phyloP scores from a whole-genome alignment of 805 yeast genomes.

The baker's yeast (Saccharomyces cerevisiae) region DNA sequence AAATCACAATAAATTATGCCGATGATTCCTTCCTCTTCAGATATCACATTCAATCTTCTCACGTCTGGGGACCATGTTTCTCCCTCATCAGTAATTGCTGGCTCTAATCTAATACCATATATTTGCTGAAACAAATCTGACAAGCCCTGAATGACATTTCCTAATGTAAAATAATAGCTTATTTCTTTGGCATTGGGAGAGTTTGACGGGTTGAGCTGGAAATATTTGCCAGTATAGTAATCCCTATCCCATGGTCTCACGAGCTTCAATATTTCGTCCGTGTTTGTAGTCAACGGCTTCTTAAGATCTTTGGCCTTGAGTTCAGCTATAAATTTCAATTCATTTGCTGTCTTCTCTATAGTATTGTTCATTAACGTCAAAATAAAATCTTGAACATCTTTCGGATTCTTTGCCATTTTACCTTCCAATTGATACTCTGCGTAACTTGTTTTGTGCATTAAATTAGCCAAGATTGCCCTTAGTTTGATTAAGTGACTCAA shows the following conservation, averaged over 20 bases:
- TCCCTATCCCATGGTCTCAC: conserved; percentile 93
- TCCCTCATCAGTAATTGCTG: conserved; percentile 53
- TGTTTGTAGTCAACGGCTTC: conserved; percentile 9
- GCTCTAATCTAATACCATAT: conserved; percentile 70
- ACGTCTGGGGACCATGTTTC: conserved; percentile 90
- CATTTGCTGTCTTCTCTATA: conserved; percentile 48
- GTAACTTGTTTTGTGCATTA: conserved; percentile 63
- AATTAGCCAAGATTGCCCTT: conserved; percentile 61
- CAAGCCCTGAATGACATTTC: conserved; percentile 77
- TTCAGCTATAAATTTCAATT: conserved; percentile 43
- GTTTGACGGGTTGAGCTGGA: background rate
- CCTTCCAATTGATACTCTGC: conserved; percentile 78
- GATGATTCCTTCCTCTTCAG: conserved; percentile 51
- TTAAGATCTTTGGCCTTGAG: conserved; percentile 25
- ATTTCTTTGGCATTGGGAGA: conserved; percentile 32
- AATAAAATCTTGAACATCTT: conserved; percentile 65
- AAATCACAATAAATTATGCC: conserved; percentile 87
- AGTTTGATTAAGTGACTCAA: conserved; percentile 53
- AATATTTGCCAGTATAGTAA: conserved; percentile 32
- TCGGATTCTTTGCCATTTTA: conserved; percentile 81
- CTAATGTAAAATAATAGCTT: conserved; percentile 71
- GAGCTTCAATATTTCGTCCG: conserved; percentile 35
- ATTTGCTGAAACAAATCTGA: conserved; percentile 59
- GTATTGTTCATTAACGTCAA: conserved; percentile 46
- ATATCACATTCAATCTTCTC: conserved; percentile 66